Conservation (phyloP, 2,329 filamentous ascomycete species). For the Hymenoscyphus infarciens region DNA sequence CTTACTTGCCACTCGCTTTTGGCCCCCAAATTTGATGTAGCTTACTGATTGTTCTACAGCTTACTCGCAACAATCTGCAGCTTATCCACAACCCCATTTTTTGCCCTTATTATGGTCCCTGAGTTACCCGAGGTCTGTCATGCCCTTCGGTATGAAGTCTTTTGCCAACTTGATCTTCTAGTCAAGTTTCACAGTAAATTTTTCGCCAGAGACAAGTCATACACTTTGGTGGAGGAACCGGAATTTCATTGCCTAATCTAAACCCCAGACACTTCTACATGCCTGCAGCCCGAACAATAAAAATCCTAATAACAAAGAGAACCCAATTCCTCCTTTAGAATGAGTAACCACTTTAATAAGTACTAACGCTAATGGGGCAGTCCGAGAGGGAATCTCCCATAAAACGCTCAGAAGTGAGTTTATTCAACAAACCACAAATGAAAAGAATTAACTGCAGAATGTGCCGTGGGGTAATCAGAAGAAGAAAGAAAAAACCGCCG, state of each 20-base stretch:
- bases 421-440: constrained; percentile 1
- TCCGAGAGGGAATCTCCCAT: neutral
- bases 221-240: neutral
- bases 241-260: neutral
- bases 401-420: neutral
- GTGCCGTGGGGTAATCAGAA: constrained; percentile 26
- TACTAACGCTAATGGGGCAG: neutral
- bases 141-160: too few species aligned
- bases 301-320: neutral
- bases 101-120: too few species aligned
- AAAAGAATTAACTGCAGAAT: constrained; percentile 29
- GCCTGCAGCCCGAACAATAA: neutral
- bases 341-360: neutral
- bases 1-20: too few species aligned
- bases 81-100: too few species aligned
- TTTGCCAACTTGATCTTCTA: too few species aligned
- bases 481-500: constrained; percentile 20
- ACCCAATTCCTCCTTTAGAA: neutral
- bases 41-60: too few species aligned
- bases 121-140: too few species aligned
- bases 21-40: too few species aligned
- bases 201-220: neutral
- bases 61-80: too few species aligned
- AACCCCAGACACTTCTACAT: neutral
- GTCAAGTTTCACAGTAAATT: too few species aligned